Evolutionary conservation across 345 rosid species (phyloP), one percentile per base, ranked within the genome.

Genomic region (Eutrema heterophyllum): DNA sequence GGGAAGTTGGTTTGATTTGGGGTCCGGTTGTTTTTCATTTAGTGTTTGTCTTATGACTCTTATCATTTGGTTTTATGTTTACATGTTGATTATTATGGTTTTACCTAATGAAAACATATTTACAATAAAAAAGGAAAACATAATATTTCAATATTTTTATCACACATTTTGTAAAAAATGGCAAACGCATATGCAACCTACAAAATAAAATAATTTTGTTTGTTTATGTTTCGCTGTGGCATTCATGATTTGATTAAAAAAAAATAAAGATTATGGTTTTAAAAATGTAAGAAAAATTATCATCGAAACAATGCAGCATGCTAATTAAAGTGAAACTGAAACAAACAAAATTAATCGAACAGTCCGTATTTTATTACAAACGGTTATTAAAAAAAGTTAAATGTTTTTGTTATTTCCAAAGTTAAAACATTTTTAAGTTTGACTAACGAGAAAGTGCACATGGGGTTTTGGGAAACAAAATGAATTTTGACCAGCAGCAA

Each of bases 401-500:
- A 44, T 7, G 10, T 46, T 29, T 21, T 1, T 27, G 38, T 29
- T 9, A 9, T 15, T 30, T 36, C 13, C 49, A 51, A 38, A 21
- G 9, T 51, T 65, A 32, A 32, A 73, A 27, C 56, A 27, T 36
- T 32, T 38, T 29, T 1, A 66, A 43, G 68, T 67, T 75, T 68
- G 79, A 75, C 69, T 68, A 68, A 60, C 43, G 63, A 40, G 40
- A 52, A 67, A 75, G 55, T 75, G 79, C 79, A 75, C 79, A 75
- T 75, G 79, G 79, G 61, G n/a, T 67, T 74, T 67, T 9, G 68
- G 68, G 63, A 51, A 67, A 26, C 30, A 21, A 68, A 59, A 67
- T 50, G 68, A 40, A 35, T 59, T 18, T 67, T 58, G 68, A 75
- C 55, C 48, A 49, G 45, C 53, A 40, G 46, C 61, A 67, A 74